phyloP scores from a whole-genome alignment of 164 flowering plant species.

The Berberis thunbergii region DNA sequence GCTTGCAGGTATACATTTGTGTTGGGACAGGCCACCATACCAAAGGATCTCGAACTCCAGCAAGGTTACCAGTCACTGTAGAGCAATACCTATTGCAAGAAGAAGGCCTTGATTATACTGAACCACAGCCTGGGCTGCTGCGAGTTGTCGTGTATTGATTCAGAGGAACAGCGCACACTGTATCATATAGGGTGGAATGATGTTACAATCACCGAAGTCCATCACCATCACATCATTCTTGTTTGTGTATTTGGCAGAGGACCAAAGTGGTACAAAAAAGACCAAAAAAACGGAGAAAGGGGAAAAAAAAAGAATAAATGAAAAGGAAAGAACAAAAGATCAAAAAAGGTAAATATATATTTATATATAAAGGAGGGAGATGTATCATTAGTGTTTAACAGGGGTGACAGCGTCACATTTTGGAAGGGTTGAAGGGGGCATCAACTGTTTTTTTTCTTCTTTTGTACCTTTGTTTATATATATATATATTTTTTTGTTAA shows the following conservation, averaged over 20 bases:
- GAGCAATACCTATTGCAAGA: constrained; percentile 81
- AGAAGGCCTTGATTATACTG: constrained; percentile 77
- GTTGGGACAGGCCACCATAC: constrained; percentile 99
- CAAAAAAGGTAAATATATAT: no score
- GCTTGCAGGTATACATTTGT: constrained; percentile 68
- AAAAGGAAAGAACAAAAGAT: neutral
- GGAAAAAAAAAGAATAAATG: neutral
- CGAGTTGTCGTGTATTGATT: constrained; percentile 78
- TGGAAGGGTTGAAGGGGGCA: constrained; percentile 15
- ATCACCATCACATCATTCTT: constrained; percentile 25
- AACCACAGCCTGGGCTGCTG: constrained; percentile 93
- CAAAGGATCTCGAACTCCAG: constrained; percentile 79
- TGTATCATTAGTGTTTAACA: constrained; percentile 14
- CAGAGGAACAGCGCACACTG: constrained; percentile 7
- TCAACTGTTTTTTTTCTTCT: constrained; percentile 14
- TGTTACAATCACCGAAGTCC: constrained; percentile 7
- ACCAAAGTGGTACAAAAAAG: constrained; percentile 5
- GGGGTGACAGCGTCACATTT: constrained; percentile 25
- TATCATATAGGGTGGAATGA: constrained; percentile 24
- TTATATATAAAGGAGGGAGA: neutral
- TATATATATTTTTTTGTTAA: neutral
- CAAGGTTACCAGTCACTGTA: constrained; percentile 81
- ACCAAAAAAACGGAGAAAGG: neutral
- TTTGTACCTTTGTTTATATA: constrained; percentile 15
- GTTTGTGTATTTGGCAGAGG: constrained; percentile 49